phyloP scores from a whole-genome alignment of 1,139 yeast genomes.

The Kurtzmaniella natalensis region DNA sequence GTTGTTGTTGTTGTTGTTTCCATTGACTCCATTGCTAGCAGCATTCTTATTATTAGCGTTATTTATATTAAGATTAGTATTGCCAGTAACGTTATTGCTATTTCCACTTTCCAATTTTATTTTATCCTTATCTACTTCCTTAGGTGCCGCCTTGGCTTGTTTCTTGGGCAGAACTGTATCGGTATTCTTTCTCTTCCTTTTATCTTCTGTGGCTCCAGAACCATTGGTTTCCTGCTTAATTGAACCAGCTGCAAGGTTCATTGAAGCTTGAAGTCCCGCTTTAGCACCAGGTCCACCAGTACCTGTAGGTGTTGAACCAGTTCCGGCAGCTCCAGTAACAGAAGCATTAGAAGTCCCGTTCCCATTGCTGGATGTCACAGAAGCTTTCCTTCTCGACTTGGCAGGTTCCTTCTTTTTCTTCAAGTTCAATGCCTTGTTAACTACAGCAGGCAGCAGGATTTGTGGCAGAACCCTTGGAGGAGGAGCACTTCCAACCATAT shows the following conservation, averaged over 20 bases:
- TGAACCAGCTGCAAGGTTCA: slow-evolving; percentile 2
- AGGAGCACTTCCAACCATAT: slow-evolving; percentile 1
- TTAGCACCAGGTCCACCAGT: background rate
- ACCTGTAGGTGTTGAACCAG: slow-evolving; percentile 3
- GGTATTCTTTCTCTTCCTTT: slow-evolving; percentile 25
- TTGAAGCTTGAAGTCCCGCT: background rate
- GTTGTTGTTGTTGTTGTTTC: slow-evolving; percentile 2
- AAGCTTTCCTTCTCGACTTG: slow-evolving; percentile 19
- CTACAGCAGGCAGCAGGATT: slow-evolving; percentile 28
- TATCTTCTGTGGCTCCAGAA: slow-evolving; percentile 9
- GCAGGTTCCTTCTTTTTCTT: slow-evolving; percentile 28
- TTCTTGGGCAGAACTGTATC: slow-evolving; percentile 30
- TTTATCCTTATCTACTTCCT: no score
- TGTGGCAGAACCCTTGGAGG: slow-evolving; percentile 8
- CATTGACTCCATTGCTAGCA: background rate
- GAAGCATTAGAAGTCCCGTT: slow-evolving; percentile 15
- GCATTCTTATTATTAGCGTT: no score
- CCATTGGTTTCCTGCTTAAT: slow-evolving; percentile 19
- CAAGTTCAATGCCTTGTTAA: slow-evolving; percentile 30
- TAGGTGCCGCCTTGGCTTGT: slow-evolving; percentile 15
- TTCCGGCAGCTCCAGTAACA: slow-evolving; percentile 1
- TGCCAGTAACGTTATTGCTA: no score
- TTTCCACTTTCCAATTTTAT: no score
- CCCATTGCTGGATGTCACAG: slow-evolving; percentile 11
- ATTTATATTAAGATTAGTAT: no score